These are phyloP conservation scores for Colletotrichum musicola DNA, from an alignment of 2,329 filamentous ascomycete genomes.

Conservation along the genomic window DNA sequence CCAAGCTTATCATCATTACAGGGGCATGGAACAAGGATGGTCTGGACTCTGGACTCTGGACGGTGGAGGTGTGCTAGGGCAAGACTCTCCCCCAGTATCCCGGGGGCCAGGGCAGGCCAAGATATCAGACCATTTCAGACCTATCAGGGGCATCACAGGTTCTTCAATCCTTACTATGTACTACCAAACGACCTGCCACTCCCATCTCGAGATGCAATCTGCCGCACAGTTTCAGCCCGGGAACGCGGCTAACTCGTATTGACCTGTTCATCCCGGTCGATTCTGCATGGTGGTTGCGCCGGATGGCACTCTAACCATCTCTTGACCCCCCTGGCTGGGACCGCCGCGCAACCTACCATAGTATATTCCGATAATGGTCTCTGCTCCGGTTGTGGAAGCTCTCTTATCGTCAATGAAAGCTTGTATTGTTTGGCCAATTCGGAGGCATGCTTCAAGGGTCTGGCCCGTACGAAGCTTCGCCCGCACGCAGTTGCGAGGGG, in stretches of 20 bases:
- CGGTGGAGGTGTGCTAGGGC: conserved; percentile 6
- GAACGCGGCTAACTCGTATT: not conserved
- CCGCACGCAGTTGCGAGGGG: not conserved
- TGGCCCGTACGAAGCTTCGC: not conserved
- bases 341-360: not conserved
- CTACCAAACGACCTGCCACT: not conserved
- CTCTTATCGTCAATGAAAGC: conserved; percentile 33
- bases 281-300: conserved; percentile 15
- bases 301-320: conserved; percentile 21
- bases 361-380: conserved; percentile 1
- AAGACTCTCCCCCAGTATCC: conserved; percentile 4
- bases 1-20: conserved; percentile 18
- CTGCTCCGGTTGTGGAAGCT: not conserved
- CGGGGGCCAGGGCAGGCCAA: conserved; percentile 33
- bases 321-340: conserved; percentile 2
- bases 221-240: conserved; percentile 4
- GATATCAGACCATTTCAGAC: conserved; percentile 23
- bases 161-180: not conserved
- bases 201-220: not conserved
- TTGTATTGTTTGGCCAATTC: conserved; percentile 14
- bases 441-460: conserved; percentile 13
- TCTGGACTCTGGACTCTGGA: not conserved
- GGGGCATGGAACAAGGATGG: conserved; percentile 19
- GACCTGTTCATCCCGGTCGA: conserved; percentile 3
- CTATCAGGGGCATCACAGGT: conserved; percentile 10